Base-by-base conservation (phyloP, 1,284 basidiomycete genomes). In the Mycosarcoma mackinlayi region DNA sequence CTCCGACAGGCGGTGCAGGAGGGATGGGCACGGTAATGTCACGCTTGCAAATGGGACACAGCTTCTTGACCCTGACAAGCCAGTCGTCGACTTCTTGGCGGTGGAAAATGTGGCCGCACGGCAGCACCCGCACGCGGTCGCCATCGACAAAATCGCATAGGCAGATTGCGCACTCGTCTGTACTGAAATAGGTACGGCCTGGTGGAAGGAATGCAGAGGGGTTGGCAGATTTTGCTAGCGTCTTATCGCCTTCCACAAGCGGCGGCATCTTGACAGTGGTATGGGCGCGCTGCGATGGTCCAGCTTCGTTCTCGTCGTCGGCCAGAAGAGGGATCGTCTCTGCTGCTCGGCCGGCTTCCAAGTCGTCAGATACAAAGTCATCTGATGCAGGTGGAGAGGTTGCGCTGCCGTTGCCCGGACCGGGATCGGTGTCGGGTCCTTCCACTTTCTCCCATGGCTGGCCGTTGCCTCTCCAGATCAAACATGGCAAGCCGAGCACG, bases 21-120 rank as follows among this genome's bases (percentile, higher is more conserved):
- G 75, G 75, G 11, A 75, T 59, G 2, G 72, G 69, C 13, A 77
- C 70, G 0, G 73, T 78, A 24, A 80, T 73, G 33, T 82, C 81
- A 14, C 77, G 63, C 64, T 81, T 81, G 54, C 81, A 82, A n/a
- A 80, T 81, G 3, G 81, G 81, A 49, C 81, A 82, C 13, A 81
- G 49, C 47, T 80, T 80, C 52, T 77, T 75, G 31, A 77, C 65
- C n/a, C 68, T 50, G 13, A 73, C 63, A 18, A 82, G 63, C 81
- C 81, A 82, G 18, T 75, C 72, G 52, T 82, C 81, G n/a, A 81
- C 75, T 55, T 77, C 79, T 25, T 73, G 55, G 31, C 73, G 67
- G 40, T 82, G 81, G 60, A 78, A 82, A 13, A 80, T 66, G 37
- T 82, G 81, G 7, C 78, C 78, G 45, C 81, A 82, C 3, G 81